A percentile compares a stretch with the other conserved stretches of the same genome.
These are phyloP conservation scores for Polyporus arcularius DNA, from an alignment of 768 basidiomycete species.

Conservation along the genomic window DNA sequence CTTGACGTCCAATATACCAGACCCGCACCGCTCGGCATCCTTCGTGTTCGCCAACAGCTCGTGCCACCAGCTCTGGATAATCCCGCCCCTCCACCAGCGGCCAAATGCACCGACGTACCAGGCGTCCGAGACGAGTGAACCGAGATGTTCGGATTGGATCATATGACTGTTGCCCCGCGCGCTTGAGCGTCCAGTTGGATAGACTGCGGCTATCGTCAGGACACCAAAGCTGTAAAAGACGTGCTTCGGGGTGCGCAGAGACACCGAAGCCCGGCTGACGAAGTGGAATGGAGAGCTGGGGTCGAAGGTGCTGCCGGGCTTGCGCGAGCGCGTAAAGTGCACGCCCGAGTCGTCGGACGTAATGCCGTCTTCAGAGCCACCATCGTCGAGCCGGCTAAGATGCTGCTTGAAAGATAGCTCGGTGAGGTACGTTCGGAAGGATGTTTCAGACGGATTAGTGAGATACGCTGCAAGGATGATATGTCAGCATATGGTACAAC, in stretches of 20 bases:
- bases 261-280: constrained; percentile 88
- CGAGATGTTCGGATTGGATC: constrained; percentile 5
- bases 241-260: constrained; percentile 88
- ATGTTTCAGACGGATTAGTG: constrained; percentile 91
- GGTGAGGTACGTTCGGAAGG: constrained; percentile 94
- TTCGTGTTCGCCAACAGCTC: constrained; percentile 63
- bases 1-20: constrained; percentile 77
- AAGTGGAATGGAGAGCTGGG: constrained; percentile 70
- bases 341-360: constrained; percentile 30
- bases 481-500: background rate
- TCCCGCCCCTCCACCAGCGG: constrained; percentile 85
- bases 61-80: constrained; percentile 80
- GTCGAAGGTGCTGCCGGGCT: constrained; percentile 24
- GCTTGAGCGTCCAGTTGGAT: constrained; percentile 46
- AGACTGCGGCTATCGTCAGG: constrained; percentile 81
- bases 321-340: constrained; percentile 26
- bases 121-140: constrained; percentile 52
- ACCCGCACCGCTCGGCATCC: constrained; percentile 74
- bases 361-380: constrained; percentile 50
- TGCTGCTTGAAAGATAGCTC: constrained; percentile 96
- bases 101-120: constrained; percentile 94
- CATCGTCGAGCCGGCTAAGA: constrained; percentile 80
- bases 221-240: constrained; percentile 85
- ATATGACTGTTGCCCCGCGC: constrained; percentile 19
- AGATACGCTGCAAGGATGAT: constrained; percentile 69